Evolutionary conservation across 176 grass and related monocot genomes (phyloP), one percentile per base, ranked within the genome.

Genomic region (Oryza longistaminata): DNA sequence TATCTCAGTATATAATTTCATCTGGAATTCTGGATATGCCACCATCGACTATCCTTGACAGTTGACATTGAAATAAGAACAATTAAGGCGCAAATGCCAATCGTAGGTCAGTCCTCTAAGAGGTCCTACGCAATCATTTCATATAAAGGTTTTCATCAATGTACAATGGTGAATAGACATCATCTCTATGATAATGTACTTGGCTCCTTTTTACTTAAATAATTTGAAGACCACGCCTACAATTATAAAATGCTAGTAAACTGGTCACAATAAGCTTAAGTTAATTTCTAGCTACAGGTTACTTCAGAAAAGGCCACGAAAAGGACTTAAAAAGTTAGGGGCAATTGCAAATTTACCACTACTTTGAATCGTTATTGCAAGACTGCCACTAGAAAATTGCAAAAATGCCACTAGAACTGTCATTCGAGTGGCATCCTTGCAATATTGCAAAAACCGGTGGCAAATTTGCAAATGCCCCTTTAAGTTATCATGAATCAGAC

Each of bases 21-120:
- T 81, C 68, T 81, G 4, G 11, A 45, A 52, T 68, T 35, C 44
- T 80, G 72, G 15, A 24, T 35, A 73, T 7, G 58, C 48, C 68
- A 79, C 5, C 12, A 74, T 74, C n/a, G 31, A 84, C 7, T 26
- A 66, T 21, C 52, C 64, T 44, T 17, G 44, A 48, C 29, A 42
- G 61, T n/a, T 17, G 44, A 66, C 29, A 81, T 84, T 43, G 13
- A 84, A 67, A 34, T 66, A 68, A 76, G 34, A 12, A 45, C 2
- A n/a, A 17, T 14, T 75, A 19, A 60, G 67, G 61, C 4, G 0
- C 2, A 33, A 40, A 26, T 15, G 7, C 40, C 70, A 31, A 6
- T 66, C 55, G 14, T 75, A 12, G 22, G 21, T 60, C 17, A 11
- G 11, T 73, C 55, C 49, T 13, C 17, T 29, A 29, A 31, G 60